Evolutionary conservation across 257 asterid species (phyloP).

Genomic region (Salvia miltiorrhiza): DNA sequence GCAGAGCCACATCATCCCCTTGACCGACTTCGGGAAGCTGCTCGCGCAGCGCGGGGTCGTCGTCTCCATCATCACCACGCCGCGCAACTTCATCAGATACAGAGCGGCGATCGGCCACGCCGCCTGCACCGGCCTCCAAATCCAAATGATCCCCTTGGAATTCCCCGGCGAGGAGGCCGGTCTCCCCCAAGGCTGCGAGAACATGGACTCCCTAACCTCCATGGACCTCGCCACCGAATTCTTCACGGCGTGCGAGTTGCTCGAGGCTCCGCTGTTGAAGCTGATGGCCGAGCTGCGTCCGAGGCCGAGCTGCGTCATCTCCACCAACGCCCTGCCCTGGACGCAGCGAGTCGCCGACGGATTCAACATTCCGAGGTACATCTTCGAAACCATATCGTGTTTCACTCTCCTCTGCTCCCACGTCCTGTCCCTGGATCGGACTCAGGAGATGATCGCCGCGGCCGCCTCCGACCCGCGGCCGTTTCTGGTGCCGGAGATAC

Average conservation of each 20-base stretch:
- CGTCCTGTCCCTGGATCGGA: neutral
- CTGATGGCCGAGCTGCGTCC: constrained; percentile 23
- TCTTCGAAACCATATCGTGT: constrained; percentile 47
- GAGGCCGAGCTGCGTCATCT: constrained; percentile 39
- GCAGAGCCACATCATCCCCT: constrained; percentile 54
- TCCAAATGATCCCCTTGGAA: constrained; percentile 28
- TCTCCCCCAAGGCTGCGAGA: constrained; percentile 53
- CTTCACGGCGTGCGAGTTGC: constrained; percentile 24
- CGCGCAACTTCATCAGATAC: constrained; percentile 30
- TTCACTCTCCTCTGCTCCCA: constrained; percentile 37
- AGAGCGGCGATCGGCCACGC: constrained; percentile 20
- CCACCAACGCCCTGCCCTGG: constrained; percentile 46
- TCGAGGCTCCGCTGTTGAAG: constrained; percentile 30
- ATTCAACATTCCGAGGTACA: constrained; percentile 39
- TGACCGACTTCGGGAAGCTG: constrained; percentile 44
- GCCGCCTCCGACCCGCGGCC: constrained; percentile 18
- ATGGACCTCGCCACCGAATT: constrained; percentile 16
- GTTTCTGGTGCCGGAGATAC: constrained; percentile 35
- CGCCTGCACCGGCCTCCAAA: constrained; percentile 17
- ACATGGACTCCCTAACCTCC: constrained; percentile 41
- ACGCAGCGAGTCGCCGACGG: constrained; percentile 32
- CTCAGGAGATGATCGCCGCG: constrained; percentile 4
- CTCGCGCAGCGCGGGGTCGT: constrained; percentile 34
- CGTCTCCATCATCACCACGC: constrained; percentile 49
- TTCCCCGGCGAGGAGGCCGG: constrained; percentile 51